These are phyloP conservation scores for Cercospora zeina DNA, from an alignment of 2,329 filamentous ascomycete genomes.

Conservation along the genomic window DNA sequence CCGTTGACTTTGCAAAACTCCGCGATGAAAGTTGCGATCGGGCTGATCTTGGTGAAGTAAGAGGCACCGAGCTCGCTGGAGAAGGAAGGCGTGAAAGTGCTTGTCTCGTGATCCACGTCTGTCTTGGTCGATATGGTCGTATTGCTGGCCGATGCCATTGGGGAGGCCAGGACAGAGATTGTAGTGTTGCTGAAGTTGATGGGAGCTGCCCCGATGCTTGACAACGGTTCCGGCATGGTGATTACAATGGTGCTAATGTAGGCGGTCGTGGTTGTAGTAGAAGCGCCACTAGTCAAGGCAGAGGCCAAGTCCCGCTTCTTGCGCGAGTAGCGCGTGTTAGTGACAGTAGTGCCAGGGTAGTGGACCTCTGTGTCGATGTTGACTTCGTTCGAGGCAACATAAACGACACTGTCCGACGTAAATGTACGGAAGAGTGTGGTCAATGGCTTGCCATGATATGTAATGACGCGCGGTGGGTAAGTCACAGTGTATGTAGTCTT, in stretches of 20 bases:
- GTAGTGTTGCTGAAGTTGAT: neutral
- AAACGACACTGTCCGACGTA: neutral
- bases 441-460: neutral
- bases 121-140: neutral
- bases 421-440: neutral
- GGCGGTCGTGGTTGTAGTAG: neutral
- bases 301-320: neutral
- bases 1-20: constrained; percentile 4
- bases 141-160: neutral
- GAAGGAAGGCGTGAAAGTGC: neutral
- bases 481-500: neutral
- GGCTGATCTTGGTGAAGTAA: constrained; percentile 2
- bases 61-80: neutral
- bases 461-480: neutral
- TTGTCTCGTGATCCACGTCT: neutral
- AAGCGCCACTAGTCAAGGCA: neutral
- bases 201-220: neutral
- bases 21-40: neutral
- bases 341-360: neutral
- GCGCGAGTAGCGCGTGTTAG: neutral
- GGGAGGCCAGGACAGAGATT: neutral
- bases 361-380: neutral
- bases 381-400: neutral
- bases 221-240: neutral
- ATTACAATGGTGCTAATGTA: constrained; percentile 2